Evolutionary conservation across 805 yeast species (phyloP), one percentile per base, ranked within the genome.

Genomic region (Jamesozyma jinghongensis): DNA sequence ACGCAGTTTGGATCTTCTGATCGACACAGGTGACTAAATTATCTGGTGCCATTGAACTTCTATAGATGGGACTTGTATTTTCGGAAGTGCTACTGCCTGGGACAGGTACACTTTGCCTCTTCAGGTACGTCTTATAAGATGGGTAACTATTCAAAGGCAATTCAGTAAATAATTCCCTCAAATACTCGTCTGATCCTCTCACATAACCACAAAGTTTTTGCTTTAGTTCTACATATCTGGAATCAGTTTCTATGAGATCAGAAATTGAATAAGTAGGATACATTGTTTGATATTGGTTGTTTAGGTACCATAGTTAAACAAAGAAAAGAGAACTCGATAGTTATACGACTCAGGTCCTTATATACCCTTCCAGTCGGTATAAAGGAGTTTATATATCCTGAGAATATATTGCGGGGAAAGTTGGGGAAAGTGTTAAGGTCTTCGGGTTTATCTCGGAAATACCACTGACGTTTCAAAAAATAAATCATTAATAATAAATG

Each of bases 61-160:
- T 62, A 53, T 68, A 80, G 7, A 73, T 55, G 2, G 74, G 68
- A 20, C 82, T 73, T 55, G 18, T 16, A 5, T 79, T 80, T 2
- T 62, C 62, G 37, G 58, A 51, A 19, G 56, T 50, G 14, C 39
- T 30, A 14, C 70, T 46, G 19, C 65, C 65, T 0, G 71, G 67
- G 0, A 73, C 30, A 2, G 52, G 44, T 1, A 55, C 56, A 5
- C 68, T 67, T 51, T 67, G 71, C 18, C 51, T 45, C 38, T 53
- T 48, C 36, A 56, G 25, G 41, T 40, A 59, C 2, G 29, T 26
- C 28, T 48, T 53, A 36, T 56, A 57, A 27, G 45, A 42, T 2
- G 57, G 57, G 40, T 46, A 47, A 27, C 51, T 46, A 14, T 51
- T 50, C 34, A 60, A 41, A 3, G 62, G 62, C 29, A 54, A 29